Evolutionary conservation across 2,329 filamentous ascomycete species (phyloP), one percentile per base, ranked within the genome.

Genomic region (Pseudocercospora fuligena): DNA sequence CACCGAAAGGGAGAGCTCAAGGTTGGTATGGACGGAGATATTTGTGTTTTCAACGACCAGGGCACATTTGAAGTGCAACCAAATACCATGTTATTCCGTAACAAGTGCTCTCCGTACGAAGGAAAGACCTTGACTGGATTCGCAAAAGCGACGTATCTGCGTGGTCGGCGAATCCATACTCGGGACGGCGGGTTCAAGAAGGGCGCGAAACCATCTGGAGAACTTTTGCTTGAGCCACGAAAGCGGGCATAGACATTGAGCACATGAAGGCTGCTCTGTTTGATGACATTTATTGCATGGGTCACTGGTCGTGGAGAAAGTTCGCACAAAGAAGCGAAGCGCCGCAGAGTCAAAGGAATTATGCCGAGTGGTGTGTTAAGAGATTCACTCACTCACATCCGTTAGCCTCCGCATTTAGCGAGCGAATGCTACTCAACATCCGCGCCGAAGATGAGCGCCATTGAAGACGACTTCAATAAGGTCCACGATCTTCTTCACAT

Each of bases 41-140:
- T 98, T 51, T 95, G 92, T 73, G 89, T 98, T 16, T 97, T 98
- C 77, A 94, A 98, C 77, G 93, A 97, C 69, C 81, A 85, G n/a
- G 89, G 88, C 23, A 86, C 87, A 72, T 99, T 94, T 86, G 86
- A 89, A 25, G 89, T 85, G 61, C 80, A 81, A 75, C 80, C 75
- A n/a, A 89, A 87, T 68, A 92, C 93, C 59, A 97, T 99, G 93
- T 86, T 95, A 72, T 99, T 97, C 87, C 90, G 93, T 80, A 97
- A 97, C 80, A 92, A 93, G 76, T 94, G 93, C 83, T 93, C 90
- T 64, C 93, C 94, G 0, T 97, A 96, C 85, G 91, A 97, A 78
- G 92, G 92, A 21, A 91, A 90, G 79, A 85, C 83, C 33, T 89
- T 97, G 74, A 86, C 85, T 56, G 94, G 94, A 0, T 87, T 93